Base-by-base conservation (phyloP, 176 grass and related monocot genomes). In the Eragrostis curvula region DNA sequence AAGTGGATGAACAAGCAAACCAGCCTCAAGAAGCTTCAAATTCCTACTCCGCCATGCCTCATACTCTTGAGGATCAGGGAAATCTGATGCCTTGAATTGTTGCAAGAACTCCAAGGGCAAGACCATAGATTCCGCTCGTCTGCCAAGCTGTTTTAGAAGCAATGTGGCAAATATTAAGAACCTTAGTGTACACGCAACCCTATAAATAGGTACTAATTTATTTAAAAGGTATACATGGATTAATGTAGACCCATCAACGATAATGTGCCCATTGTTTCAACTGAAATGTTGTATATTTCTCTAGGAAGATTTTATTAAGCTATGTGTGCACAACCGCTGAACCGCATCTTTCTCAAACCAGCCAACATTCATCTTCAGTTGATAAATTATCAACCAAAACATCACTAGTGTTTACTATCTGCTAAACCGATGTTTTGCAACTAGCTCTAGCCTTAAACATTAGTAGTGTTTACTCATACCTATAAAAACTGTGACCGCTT, bases 31-130 rank as follows among this genome's bases (percentile, higher is more conserved):
- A 84, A 98, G 77, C 70, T 91, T 93, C 81, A 98, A 79, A 84
- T 98, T 95, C 83, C 93, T 92, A 84, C 27, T 53, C 55, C 85
- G 87, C 93, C 96, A 98, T 64, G 81, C 80, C 42, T 93, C 88
- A 9, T 98, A 88, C 79, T 98, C 96, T 69, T 95, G 88, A 48
- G 80, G 55, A 71, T 98, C 93, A 70, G 88, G 73, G 77, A 98
- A 88, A 89, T 98, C 93, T 40, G 96, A 88, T 81, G 87, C 85
- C 81, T 98, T 98, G 82, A 98, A 95, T 67, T 98, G 96, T 44
- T 98, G 96, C 32, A 98, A 80, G 74, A 98, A 92, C 79, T 98
- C 96, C 70, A 98, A 90, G 63, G 96, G 96, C 18, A 98, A 80
- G 71, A 98, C 96, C 90, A 98, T 98, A 44, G 90, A 75, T 25